These are phyloP conservation scores for Tolypocladium ovalisporum DNA, from an alignment of 2,329 filamentous ascomycete genomes.

Conservation along the genomic window DNA sequence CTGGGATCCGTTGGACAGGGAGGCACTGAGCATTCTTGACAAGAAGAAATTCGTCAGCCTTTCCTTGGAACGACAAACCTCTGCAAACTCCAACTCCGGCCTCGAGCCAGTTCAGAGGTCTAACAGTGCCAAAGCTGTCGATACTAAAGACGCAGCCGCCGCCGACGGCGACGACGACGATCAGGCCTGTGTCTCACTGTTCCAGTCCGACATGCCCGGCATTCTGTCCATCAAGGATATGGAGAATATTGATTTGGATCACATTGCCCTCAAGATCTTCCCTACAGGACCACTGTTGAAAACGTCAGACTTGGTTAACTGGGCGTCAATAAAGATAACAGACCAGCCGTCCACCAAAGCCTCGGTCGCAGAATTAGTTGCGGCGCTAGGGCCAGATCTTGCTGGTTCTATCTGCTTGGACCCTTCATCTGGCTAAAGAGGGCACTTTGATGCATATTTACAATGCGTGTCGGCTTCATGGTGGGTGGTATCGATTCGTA, in stretches of 20 bases:
- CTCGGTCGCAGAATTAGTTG: slow-evolving; percentile 55
- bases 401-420: slow-evolving; percentile 47
- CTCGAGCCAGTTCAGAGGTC: background rate
- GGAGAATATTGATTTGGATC: slow-evolving; percentile 42
- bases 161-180: slow-evolving; percentile 8
- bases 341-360: slow-evolving; percentile 45
- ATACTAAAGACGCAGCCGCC: slow-evolving; percentile 2
- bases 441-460: background rate
- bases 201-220: slow-evolving; percentile 56
- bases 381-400: slow-evolving; percentile 52
- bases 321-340: slow-evolving; percentile 42
- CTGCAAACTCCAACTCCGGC: background rate
- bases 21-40: slow-evolving; percentile 38
- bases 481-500: background rate
- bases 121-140: background rate
- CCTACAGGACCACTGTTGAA: slow-evolving; percentile 25
- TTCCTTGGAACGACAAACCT: slow-evolving; percentile 19
- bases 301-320: slow-evolving; percentile 43
- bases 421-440: background rate
- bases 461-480: background rate
- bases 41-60: slow-evolving; percentile 45
- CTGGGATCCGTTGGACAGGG: slow-evolving; percentile 50
- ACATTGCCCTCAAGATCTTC: slow-evolving; percentile 43
- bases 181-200: slow-evolving; percentile 29
- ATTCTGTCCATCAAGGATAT: slow-evolving; percentile 46